Evolutionary conservation across 345 rosid species (phyloP), one percentile per base, ranked within the genome.

Genomic region (Aurinia saxatilis): DNA sequence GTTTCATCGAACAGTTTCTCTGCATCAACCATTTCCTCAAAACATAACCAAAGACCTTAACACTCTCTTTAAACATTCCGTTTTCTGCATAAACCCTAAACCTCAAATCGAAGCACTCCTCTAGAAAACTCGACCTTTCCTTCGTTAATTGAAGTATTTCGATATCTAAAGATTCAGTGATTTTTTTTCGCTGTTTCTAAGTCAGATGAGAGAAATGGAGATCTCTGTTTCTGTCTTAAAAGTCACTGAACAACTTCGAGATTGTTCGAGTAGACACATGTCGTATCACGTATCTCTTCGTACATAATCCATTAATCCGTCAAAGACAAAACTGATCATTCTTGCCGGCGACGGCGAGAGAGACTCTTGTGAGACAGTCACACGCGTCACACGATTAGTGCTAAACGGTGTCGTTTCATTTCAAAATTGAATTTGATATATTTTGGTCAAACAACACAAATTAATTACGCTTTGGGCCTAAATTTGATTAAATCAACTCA

Each of bases 1-100:
- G 86, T 86, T 78, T 86, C 85, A 27, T 76, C 73, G 18, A 90
- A 86, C 82, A 84, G 8, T 40, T 64, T 76, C 79, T 80, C 81
- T 2, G 77, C 91, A 23, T 76, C 81, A 5, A 48, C 29, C 80
- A 77, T 17, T 37, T 73, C 16, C 47, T 62, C 72, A 74, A 65
- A 85, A 85, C 76, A 70, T 75, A 75, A 61, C 67, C 72, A 44
- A 85, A 88, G 12, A 80, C 79, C 67, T 16, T 49, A 10, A 56
- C 25, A 57, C 82, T 72, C 42, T 81, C 81, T 13, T 61, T 72
- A 45, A 85, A 85, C 84, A 78, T 70, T 23, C 38, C 64, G 52
- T 77, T 65, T 47, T 88, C 84, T 0, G 72, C 79, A 73, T 79
- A 81, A 45, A 88, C 81, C 73, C 83, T 76, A 54, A 88, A 83